These are phyloP conservation scores for Colletotrichum neosansevieriae DNA, from an alignment of 2,329 filamentous ascomycete species.

Conservation along the genomic window DNA sequence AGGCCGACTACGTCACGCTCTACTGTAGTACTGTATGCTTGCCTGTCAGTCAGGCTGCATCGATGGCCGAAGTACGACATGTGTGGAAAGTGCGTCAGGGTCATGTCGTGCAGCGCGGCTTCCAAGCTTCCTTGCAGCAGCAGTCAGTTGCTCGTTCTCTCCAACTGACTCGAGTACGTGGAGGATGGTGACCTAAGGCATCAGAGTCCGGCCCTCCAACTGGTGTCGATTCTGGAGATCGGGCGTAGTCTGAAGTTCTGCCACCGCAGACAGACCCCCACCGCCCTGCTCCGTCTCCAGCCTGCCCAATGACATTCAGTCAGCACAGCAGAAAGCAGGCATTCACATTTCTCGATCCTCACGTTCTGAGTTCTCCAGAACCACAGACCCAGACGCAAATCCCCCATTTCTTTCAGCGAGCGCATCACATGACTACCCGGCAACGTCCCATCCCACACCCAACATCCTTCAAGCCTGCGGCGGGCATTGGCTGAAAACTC, in stretches of 20 bases:
- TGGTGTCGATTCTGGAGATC: constrained; percentile 19
- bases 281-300: constrained; percentile 4
- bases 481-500: constrained; percentile 8
- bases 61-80: constrained; percentile 20
- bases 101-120: constrained; percentile 36
- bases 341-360: constrained; percentile 16
- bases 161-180: constrained; percentile 4
- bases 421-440: constrained; percentile 39
- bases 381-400: constrained; percentile 1
- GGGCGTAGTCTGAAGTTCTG: constrained; percentile 25
- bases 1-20: constrained; percentile 31
- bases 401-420: constrained; percentile 11
- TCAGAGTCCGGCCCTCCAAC: constrained; percentile 2
- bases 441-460: constrained; percentile 32
- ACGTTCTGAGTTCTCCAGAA: not conserved
- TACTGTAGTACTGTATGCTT: not conserved
- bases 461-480: constrained; percentile 5
- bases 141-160: not conserved
- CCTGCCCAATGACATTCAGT: constrained; percentile 1
- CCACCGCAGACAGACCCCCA: not conserved
- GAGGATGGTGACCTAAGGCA: constrained; percentile 3
- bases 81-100: constrained; percentile 25
- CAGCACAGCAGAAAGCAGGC: constrained; percentile 3
- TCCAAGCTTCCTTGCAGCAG: constrained; percentile 17
- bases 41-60: constrained; percentile 32